phyloP scores from a whole-genome alignment of 805 yeast species.

The Teunomyces barrocoloradensis region DNA sequence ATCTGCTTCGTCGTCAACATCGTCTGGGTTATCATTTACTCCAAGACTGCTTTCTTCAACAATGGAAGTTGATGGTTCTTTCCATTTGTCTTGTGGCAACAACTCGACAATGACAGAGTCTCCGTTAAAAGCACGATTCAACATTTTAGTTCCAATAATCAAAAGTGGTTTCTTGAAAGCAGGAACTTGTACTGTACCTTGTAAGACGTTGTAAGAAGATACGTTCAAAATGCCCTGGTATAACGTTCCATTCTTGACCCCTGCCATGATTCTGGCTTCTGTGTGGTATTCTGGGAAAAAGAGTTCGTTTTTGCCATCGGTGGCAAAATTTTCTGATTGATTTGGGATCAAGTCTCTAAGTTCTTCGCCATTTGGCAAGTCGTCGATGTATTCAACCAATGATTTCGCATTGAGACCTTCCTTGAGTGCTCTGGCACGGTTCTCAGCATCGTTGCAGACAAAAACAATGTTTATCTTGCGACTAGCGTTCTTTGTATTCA shows the following conservation, averaged over 20 bases:
- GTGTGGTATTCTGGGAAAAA: constrained; percentile 76
- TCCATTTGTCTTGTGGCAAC: constrained; percentile 84
- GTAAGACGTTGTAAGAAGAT: constrained; percentile 82
- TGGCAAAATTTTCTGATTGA: constrained; percentile 35
- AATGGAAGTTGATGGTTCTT: constrained; percentile 74
- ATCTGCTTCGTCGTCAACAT: constrained; percentile 32
- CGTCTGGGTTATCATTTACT: constrained; percentile 56
- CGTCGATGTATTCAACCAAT: constrained; percentile 66
- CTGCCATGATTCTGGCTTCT: constrained; percentile 83
- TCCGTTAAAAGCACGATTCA: constrained; percentile 90
- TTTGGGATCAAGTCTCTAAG: constrained; percentile 77
- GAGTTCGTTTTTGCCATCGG: constrained; percentile 43
- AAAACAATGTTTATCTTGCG: constrained; percentile 48
- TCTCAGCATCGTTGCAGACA: constrained; percentile 76
- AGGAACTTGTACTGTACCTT: constrained; percentile 74
- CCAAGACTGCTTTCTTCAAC: constrained; percentile 71
- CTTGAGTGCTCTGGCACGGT: constrained; percentile 52
- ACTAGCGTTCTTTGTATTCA: constrained; percentile 33
- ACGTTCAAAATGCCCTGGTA: constrained; percentile 82
- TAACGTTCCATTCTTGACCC: constrained; percentile 80
- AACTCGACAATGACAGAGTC: constrained; percentile 90
- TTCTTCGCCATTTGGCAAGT: constrained; percentile 68
- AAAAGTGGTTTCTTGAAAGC: constrained; percentile 79
- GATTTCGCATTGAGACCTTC: constrained; percentile 57
- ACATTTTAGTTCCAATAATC: constrained; percentile 74